Conservation (phyloP, 345 rosid genomes). For the Raphanus sativus region DNA sequence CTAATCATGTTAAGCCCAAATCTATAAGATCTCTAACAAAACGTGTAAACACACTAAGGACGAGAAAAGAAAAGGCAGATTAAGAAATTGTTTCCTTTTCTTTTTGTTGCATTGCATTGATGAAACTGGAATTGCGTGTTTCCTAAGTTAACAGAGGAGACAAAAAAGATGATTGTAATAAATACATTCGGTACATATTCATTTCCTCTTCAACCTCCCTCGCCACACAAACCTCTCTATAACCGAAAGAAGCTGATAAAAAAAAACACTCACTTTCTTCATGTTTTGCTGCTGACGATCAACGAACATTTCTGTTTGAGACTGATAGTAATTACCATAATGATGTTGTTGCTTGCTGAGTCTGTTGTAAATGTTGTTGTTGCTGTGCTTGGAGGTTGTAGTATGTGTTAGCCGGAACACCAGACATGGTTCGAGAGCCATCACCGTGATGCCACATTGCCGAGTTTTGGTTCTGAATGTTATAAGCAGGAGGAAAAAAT, state of each 20-base stretch:
- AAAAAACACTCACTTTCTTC: background rate
- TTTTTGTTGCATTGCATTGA: background rate
- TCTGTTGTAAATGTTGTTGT: conserved; percentile 9
- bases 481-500: background rate
- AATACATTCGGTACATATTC: background rate
- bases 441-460: conserved; percentile 87
- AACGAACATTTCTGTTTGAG: conserved; percentile 67
- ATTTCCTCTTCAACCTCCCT: background rate
- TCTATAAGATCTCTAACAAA: background rate
- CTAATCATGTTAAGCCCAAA: background rate
- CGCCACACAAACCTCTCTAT: background rate
- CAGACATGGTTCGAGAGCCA: conserved; percentile 71
- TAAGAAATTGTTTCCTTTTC: background rate
- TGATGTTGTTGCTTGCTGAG: conserved; percentile 67
- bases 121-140: background rate
- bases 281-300: conserved; percentile 95
- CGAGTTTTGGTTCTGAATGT: conserved; percentile 71
- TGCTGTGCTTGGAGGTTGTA: conserved; percentile 90
- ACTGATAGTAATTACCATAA: conserved; percentile 79
- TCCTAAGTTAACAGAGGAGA: background rate
- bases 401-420: conserved; percentile 71
- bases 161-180: background rate
- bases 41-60: background rate
- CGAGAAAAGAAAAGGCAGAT: background rate
- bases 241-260: background rate